Conservation (phyloP, 2,329 filamentous ascomycete genomes). For the Cladosporium sp. region DNA sequence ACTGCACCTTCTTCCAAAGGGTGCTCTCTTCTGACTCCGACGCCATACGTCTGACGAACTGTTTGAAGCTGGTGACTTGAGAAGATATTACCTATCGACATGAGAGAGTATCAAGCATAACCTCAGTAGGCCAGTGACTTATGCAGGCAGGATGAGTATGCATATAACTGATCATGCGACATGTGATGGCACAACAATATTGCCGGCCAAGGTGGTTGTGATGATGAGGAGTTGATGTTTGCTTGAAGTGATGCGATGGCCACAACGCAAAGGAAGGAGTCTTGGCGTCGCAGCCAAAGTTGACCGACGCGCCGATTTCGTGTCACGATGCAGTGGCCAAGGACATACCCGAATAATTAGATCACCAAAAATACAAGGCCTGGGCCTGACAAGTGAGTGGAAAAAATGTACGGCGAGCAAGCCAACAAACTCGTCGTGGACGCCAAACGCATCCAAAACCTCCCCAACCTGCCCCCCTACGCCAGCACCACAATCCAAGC, state of each 20-base stretch:
- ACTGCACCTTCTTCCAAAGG: conserved; percentile 19
- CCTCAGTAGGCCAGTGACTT: neutral
- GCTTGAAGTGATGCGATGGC: neutral
- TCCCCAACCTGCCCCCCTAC: conserved; percentile 84
- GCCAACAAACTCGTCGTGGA: conserved; percentile 80
- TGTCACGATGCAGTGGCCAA: neutral
- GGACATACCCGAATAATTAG: neutral
- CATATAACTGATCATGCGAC: neutral
- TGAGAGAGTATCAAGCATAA: neutral
- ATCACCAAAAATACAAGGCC: too few species aligned
- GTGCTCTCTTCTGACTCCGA: neutral
- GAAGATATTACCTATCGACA: neutral
- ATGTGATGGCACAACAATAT: neutral
- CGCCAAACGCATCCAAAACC: conserved; percentile 88
- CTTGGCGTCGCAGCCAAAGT: conserved; percentile 2
- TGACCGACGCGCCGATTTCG: conserved; percentile 1
- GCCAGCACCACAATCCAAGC: conserved; percentile 87
- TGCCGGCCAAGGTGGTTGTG: neutral
- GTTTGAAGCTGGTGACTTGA: neutral
- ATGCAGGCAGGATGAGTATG: neutral
- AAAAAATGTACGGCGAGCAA: conserved; percentile 78
- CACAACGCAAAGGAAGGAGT: neutral
- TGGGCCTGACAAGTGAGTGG: neutral
- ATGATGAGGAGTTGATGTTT: neutral
- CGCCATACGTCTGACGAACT: neutral